A percentile compares a stretch with the other conserved stretches of the same genome.
Evolutionary conservation across 768 basidiomycete species (phyloP).

Genomic region (Hypholoma fasciculare): DNA sequence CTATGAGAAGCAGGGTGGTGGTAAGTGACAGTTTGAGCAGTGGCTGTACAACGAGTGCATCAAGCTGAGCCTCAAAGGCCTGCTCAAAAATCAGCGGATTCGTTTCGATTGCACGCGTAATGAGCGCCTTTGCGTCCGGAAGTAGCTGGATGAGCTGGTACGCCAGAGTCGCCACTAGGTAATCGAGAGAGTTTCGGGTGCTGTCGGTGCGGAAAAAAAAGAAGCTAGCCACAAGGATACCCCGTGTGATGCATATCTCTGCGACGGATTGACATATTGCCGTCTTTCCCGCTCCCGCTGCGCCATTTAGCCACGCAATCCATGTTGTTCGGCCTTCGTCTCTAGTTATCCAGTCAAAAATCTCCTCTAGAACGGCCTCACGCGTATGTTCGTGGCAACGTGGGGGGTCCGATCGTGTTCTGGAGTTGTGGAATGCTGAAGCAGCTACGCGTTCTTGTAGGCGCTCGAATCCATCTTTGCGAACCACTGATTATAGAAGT

Average conservation of each 20-base stretch:
- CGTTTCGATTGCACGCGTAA: not conserved
- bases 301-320: not conserved
- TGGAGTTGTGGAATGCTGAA: constrained; percentile 11
- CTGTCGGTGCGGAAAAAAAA: constrained; percentile 9
- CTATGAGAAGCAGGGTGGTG: not conserved
- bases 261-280: constrained; percentile 12
- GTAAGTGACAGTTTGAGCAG: not conserved
- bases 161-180: constrained; percentile 1
- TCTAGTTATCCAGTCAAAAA: constrained; percentile 7
- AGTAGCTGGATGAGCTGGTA: constrained; percentile 4
- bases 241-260: not conserved
- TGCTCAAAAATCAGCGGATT: constrained; percentile 9
- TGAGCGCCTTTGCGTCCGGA: not conserved
- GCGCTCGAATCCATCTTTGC: not conserved
- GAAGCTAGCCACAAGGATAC: constrained; percentile 4
- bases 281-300: constrained; percentile 16
- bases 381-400: constrained; percentile 12
- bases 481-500: no score
- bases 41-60: no score
- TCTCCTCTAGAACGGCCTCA: constrained; percentile 3
- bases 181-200: not conserved
- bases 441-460: constrained; percentile 1
- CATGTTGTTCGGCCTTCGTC: not conserved
- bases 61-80: not conserved
- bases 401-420: constrained; percentile 7